These are phyloP conservation scores for Linum lewisii DNA, from an alignment of 345 rosid species.

Conservation along the genomic window DNA sequence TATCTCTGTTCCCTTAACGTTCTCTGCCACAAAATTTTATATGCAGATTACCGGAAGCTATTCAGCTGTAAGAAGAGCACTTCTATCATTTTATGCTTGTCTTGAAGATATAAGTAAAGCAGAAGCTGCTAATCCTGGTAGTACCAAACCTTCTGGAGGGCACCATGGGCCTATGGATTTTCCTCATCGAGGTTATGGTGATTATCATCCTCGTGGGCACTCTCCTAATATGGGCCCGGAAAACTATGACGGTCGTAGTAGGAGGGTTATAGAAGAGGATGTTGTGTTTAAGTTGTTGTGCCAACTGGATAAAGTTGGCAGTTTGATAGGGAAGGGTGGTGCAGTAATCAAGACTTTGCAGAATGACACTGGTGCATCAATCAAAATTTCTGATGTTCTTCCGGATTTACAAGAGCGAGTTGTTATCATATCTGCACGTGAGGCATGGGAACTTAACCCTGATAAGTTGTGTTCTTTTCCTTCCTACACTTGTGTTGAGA, in stretches of 20 bases:
- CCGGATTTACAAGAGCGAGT: slow-evolving; percentile 59
- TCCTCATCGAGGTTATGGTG: slow-evolving; percentile 40
- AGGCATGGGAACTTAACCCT: slow-evolving; percentile 37
- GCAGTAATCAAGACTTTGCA: slow-evolving; percentile 46
- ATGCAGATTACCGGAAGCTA: slow-evolving; percentile 50
- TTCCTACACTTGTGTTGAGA: slow-evolving; percentile 13
- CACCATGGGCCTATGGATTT: slow-evolving; percentile 23
- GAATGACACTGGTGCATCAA: slow-evolving; percentile 63
- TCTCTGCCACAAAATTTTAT: not conserved
- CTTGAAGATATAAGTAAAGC: slow-evolving; percentile 42
- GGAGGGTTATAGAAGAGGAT: slow-evolving; percentile 51
- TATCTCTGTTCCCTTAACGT: not conserved
- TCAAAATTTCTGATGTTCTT: slow-evolving; percentile 49
- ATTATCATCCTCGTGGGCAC: slow-evolving; percentile 44
- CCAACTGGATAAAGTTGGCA: slow-evolving; percentile 66
- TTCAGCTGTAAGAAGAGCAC: slow-evolving; percentile 49
- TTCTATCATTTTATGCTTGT: slow-evolving; percentile 35
- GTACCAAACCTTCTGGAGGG: slow-evolving; percentile 15
- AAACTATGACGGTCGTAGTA: slow-evolving; percentile 33
- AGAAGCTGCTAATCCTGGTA: slow-evolving; percentile 19
- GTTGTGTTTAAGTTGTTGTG: slow-evolving; percentile 52
- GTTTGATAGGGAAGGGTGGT: slow-evolving; percentile 80
- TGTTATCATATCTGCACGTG: slow-evolving; percentile 63
- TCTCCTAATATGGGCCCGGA: slow-evolving; percentile 48
- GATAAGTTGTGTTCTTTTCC: slow-evolving; percentile 10